These are phyloP conservation scores for Exophiala sp. DNA, from an alignment of 2,329 filamentous ascomycete species.

Conservation along the genomic window DNA sequence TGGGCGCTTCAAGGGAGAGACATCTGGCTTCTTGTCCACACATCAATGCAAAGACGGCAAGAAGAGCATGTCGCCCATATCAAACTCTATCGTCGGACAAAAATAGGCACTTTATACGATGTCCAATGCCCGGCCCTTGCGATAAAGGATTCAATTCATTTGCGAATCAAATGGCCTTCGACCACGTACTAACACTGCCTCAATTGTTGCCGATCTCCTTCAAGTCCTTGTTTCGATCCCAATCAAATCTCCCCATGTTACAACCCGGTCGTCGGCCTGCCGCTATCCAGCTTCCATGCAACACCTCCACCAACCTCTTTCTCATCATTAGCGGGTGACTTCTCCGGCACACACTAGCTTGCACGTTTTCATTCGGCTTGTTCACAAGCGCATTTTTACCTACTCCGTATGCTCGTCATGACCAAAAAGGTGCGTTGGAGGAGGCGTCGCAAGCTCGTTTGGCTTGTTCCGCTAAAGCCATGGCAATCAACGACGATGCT, in stretches of 20 bases:
- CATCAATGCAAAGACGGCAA: neutral
- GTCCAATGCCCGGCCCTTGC: neutral
- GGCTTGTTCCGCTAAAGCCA: constrained; percentile 16
- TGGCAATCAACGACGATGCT: constrained; percentile 9
- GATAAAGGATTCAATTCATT: too few relatives aligned
- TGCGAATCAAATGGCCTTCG: constrained; percentile 9
- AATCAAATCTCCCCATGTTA: constrained; percentile 15
- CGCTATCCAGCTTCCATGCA: neutral
- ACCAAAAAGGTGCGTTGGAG: constrained; percentile 18
- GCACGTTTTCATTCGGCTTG: constrained; percentile 22
- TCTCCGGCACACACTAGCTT: constrained; percentile 16
- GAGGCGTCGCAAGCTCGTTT: constrained; percentile 4
- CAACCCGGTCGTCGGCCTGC: neutral
- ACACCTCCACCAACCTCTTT: neutral
- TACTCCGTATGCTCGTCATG: constrained; percentile 13
- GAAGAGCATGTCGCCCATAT: constrained; percentile 5
- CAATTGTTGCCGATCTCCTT: neutral
- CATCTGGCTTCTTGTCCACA: constrained; percentile 6
- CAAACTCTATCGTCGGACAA: constrained; percentile 5
- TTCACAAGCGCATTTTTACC: constrained; percentile 18
- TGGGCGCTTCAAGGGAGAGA: constrained; percentile 1
- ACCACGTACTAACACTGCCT: constrained; percentile 10
- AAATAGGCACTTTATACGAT: neutral
- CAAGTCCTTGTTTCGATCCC: constrained; percentile 7
- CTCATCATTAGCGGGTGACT: constrained; percentile 7